These are phyloP conservation scores for Aspergillus sparsus DNA, from an alignment of 495 filamentous ascomycete genomes.

Conservation along the genomic window DNA sequence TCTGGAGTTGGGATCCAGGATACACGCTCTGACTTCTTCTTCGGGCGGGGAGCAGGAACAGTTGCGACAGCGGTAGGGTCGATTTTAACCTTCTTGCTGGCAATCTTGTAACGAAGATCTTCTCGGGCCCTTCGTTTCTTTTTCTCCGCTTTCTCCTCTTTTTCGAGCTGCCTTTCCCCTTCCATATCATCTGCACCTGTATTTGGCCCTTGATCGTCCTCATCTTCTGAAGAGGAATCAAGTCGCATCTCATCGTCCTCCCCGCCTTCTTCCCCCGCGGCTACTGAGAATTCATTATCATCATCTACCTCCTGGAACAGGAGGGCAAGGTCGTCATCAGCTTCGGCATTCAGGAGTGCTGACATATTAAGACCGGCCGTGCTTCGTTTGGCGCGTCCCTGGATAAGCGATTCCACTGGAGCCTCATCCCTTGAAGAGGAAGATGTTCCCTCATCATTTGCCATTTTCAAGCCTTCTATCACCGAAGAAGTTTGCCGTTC, in stretches of 20 bases:
- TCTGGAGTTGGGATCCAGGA: slow-evolving; percentile 83
- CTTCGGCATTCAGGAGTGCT: slow-evolving; percentile 73
- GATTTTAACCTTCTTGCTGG: slow-evolving; percentile 65
- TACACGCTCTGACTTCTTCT: slow-evolving; percentile 90
- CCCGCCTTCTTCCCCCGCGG: slow-evolving; percentile 62
- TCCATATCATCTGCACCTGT: slow-evolving; percentile 58
- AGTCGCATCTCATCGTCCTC: slow-evolving; percentile 74
- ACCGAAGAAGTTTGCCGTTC: too few species aligned
- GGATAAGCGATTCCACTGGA: slow-evolving; percentile 72
- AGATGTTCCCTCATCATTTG: slow-evolving; percentile 34
- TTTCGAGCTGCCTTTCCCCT: slow-evolving; percentile 67
- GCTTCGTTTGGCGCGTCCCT: slow-evolving; percentile 74
- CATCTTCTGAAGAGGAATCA: slow-evolving; percentile 81
- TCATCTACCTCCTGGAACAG: slow-evolving; percentile 86
- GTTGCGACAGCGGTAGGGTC: slow-evolving; percentile 57
- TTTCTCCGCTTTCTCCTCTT: slow-evolving; percentile 53
- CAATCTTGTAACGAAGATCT: slow-evolving; percentile 50
- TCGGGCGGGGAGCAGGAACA: slow-evolving; percentile 60
- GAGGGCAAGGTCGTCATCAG: slow-evolving; percentile 75
- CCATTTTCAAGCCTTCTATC: slow-evolving; percentile 23
- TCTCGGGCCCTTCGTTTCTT: slow-evolving; percentile 76
- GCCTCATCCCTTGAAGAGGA: slow-evolving; percentile 42
- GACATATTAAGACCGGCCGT: slow-evolving; percentile 87
- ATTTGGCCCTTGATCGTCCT: slow-evolving; percentile 68
- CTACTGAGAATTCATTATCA: slow-evolving; percentile 75